Evolutionary conservation across 116 monocot genomes (phyloP).

Genomic region (Zostera marina): DNA sequence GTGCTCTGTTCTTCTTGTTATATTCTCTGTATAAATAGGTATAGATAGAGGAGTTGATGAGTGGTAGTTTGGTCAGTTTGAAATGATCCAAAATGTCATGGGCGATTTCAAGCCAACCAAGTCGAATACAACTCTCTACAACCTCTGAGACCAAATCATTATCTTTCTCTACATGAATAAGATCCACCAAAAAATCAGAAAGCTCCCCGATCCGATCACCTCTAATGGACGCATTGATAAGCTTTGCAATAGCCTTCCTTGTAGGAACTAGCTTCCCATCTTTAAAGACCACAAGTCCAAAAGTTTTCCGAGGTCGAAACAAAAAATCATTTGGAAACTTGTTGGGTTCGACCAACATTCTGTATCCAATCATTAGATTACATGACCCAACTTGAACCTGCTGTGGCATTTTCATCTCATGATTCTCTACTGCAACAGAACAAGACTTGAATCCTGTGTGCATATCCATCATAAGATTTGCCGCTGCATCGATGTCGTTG

Average conservation of each 20-base stretch:
- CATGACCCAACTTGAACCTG: slow-evolving; percentile 47
- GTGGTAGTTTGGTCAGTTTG: slow-evolving; percentile 25
- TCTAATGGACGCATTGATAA: slow-evolving; percentile 51
- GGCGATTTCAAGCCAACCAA: slow-evolving; percentile 60
- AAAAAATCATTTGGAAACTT: slow-evolving; percentile 25
- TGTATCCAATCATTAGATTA: slow-evolving; percentile 41
- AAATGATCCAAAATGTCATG: slow-evolving; percentile 89
- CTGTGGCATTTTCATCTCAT: slow-evolving; percentile 13
- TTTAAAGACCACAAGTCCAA: slow-evolving; percentile 19
- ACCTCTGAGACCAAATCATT: slow-evolving; percentile 26
- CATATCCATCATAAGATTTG: slow-evolving; percentile 37
- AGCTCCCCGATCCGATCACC: slow-evolving; percentile 29
- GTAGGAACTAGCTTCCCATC: slow-evolving; percentile 53
- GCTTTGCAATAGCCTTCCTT: slow-evolving; percentile 48
- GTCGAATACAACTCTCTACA: slow-evolving; percentile 43
- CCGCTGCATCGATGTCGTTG: slow-evolving; percentile 65
- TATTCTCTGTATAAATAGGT: slow-evolving; percentile 43
- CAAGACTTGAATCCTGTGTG: slow-evolving; percentile 11
- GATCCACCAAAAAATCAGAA: slow-evolving; percentile 31
- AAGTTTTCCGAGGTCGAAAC: slow-evolving; percentile 13
- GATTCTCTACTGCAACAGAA: not conserved
- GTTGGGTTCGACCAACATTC: slow-evolving; percentile 28
- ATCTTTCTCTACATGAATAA: slow-evolving; percentile 20
- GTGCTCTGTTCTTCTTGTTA: slow-evolving; percentile 15
- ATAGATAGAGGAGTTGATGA: slow-evolving; percentile 17